Conservation (phyloP, 2,329 filamentous ascomycete species). For the Nemania serpens region DNA sequence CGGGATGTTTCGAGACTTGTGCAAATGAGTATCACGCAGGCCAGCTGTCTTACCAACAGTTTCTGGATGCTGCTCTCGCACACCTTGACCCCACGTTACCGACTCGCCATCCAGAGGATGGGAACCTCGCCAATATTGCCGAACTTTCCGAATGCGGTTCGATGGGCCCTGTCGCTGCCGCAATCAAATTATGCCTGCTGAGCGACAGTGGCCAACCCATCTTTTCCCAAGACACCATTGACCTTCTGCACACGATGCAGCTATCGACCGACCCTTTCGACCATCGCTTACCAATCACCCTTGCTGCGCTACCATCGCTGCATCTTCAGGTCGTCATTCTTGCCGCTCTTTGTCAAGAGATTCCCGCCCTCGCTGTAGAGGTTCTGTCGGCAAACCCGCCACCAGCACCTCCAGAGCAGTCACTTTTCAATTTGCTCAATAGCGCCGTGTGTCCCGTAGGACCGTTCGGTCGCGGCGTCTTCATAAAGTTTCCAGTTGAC, state of each 20-base stretch:
- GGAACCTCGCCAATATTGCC: conserved; percentile 16
- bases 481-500: not conserved
- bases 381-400: conserved; percentile 6
- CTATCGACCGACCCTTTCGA: too few species aligned
- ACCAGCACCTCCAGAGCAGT: conserved; percentile 10
- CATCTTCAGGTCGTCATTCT: conserved; percentile 14
- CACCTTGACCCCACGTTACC: conserved; percentile 5
- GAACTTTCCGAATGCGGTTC: conserved; percentile 15
- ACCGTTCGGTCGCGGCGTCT: not conserved
- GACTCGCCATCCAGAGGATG: conserved; percentile 17
- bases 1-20: conserved; percentile 16
- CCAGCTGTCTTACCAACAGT: conserved; percentile 14
- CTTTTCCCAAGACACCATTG: conserved; percentile 10
- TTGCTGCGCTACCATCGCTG: conserved; percentile 16
- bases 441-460: conserved; percentile 1
- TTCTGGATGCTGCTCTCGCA: conserved; percentile 17
- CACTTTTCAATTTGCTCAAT: conserved; percentile 14
- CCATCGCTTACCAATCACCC: too few species aligned
- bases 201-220: not conserved
- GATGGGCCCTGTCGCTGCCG: conserved; percentile 21
- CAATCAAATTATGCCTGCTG: conserved; percentile 22
- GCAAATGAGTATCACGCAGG: conserved; percentile 9
- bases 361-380: conserved; percentile 11
- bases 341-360: conserved; percentile 14
- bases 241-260: conserved; percentile 13